Conservation (phyloP, 331 rosid genomes). For the Erythrophleum ivorense region DNA sequence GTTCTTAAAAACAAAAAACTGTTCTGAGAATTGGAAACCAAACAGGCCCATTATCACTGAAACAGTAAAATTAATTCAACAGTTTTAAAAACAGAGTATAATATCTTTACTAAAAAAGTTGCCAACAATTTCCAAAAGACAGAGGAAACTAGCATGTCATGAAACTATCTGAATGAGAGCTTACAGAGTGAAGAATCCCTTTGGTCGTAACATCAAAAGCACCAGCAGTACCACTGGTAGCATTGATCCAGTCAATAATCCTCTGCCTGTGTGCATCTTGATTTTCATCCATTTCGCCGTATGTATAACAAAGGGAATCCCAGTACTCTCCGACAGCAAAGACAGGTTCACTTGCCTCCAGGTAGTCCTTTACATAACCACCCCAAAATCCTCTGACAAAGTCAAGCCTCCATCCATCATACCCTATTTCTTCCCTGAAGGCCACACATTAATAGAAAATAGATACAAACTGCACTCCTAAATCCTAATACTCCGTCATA, state of each 20-base stretch:
- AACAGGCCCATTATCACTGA: too few relatives aligned
- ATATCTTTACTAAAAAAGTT: slow-evolving; percentile 12
- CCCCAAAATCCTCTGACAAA: slow-evolving; percentile 99
- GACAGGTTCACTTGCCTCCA: slow-evolving; percentile 80
- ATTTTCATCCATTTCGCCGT: slow-evolving; percentile 87
- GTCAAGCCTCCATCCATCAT: slow-evolving; percentile 99
- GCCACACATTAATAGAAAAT: slow-evolving; percentile 27
- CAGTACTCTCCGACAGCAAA: slow-evolving; percentile 93
- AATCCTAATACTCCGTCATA: slow-evolving; percentile 10
- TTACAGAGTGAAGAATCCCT: slow-evolving; percentile 95
- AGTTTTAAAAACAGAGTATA: background rate
- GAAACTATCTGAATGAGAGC: slow-evolving; percentile 47
- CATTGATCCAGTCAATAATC: slow-evolving; percentile 95
- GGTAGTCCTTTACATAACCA: slow-evolving; percentile 92
- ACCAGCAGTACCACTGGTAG: slow-evolving; percentile 78
- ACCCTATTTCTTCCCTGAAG: slow-evolving; percentile 87
- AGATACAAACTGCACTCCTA: slow-evolving; percentile 16
- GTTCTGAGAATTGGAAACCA: too few relatives aligned
- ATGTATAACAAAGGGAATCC: slow-evolving; percentile 97
- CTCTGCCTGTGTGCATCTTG: slow-evolving; percentile 99
- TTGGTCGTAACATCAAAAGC: slow-evolving; percentile 99
- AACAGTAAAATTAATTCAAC: slow-evolving; percentile 11
- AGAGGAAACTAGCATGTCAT: background rate
- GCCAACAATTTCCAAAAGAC: too few relatives aligned
- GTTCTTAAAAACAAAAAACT: too few relatives aligned